Evolutionary conservation across 352 stramenopile genomes (phyloP).

Genomic region (Peronospora belbahrii): DNA sequence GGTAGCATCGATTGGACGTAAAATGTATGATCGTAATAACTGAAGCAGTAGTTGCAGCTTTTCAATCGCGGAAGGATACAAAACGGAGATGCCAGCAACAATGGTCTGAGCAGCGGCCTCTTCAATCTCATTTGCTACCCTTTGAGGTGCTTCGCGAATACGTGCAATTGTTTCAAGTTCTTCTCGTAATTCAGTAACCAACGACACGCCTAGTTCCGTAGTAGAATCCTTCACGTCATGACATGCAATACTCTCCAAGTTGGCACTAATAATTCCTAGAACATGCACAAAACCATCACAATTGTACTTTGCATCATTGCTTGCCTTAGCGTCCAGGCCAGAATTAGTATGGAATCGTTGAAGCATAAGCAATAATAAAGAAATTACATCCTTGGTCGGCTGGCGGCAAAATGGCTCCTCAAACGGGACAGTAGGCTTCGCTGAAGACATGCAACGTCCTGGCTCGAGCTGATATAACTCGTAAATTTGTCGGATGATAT

Average conservation of each 20-base stretch:
- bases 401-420: conserved; percentile 76
- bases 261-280: conserved; percentile 53
- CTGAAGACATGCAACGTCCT: neutral
- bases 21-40: conserved; percentile 42
- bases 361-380: conserved; percentile 46
- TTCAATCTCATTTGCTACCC: conserved; percentile 27
- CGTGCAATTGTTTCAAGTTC: conserved; percentile 46
- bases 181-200: conserved; percentile 31
- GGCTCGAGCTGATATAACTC: conserved; percentile 24
- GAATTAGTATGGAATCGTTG: conserved; percentile 17
- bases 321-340: neutral
- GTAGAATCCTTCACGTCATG: conserved; percentile 41
- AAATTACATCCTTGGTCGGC: conserved; percentile 46
- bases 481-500: conserved; percentile 27
- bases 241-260: conserved; percentile 52
- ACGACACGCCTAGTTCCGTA: conserved; percentile 33
- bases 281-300: conserved; percentile 29
- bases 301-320: neutral
- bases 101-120: conserved; percentile 55
- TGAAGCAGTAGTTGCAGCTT: conserved; percentile 61
- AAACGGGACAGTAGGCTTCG: conserved; percentile 33
- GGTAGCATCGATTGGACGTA: conserved; percentile 16
- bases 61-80: conserved; percentile 58
- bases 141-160: conserved; percentile 15
- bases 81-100: conserved; percentile 45